Conservation (phyloP, 345 rosid genomes). For the Citrus glauca region DNA sequence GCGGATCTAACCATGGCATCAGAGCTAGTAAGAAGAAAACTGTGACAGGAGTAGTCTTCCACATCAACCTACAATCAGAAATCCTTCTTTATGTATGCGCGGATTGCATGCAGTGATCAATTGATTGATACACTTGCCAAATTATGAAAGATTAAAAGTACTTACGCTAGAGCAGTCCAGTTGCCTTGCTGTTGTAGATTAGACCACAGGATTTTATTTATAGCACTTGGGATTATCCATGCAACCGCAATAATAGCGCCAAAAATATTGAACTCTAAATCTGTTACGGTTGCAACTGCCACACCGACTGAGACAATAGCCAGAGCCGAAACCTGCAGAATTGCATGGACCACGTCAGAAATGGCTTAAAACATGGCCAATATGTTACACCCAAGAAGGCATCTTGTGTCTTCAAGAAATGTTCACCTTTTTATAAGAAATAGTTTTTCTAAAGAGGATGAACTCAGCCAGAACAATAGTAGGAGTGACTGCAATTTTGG, state of each 20-base stretch:
- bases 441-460: conserved; percentile 56
- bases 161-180: conserved; percentile 96
- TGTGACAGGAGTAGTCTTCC: conserved; percentile 94
- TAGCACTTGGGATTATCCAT: conserved; percentile 91
- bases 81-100: background rate
- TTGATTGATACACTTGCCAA: background rate
- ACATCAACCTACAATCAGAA: conserved; percentile 70
- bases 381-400: background rate
- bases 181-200: conserved; percentile 82
- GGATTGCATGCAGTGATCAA: background rate
- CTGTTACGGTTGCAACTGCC: conserved; percentile 83
- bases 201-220: conserved; percentile 92
- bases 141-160: background rate
- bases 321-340: conserved; percentile 65
- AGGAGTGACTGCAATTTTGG: conserved; percentile 95
- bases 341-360: background rate
- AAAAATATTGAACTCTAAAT: conserved; percentile 71
- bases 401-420: background rate
- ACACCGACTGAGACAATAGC: conserved; percentile 77
- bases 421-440: conserved; percentile 61
- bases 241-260: conserved; percentile 80
- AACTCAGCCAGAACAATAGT: conserved; percentile 87
- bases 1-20: conserved; percentile 97
- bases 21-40: conserved; percentile 72
- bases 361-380: background rate